These are phyloP conservation scores for Pestalotiopsis sp. DNA, from an alignment of 2,329 filamentous ascomycete genomes.

Conservation along the genomic window DNA sequence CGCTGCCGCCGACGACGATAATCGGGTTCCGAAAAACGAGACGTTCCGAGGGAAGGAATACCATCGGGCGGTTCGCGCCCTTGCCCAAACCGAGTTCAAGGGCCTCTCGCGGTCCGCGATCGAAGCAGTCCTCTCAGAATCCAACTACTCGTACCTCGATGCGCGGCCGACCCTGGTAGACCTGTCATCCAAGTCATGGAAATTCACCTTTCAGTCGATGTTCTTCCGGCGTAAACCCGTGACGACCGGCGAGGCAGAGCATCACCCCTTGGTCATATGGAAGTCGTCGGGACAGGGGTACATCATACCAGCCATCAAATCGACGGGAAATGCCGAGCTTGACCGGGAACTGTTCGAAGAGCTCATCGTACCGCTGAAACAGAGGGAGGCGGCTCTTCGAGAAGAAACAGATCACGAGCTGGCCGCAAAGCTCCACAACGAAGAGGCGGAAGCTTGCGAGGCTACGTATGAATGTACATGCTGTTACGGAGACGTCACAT, in stretches of 20 bases:
- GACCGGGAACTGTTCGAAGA: slow-evolving; percentile 63
- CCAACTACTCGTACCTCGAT: slow-evolving; percentile 77
- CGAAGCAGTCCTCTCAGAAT: slow-evolving; percentile 77
- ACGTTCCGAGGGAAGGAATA: slow-evolving; percentile 70
- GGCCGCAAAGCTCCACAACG: slow-evolving; percentile 56
- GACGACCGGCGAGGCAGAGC: slow-evolving; percentile 55
- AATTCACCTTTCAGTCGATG: slow-evolving; percentile 72
- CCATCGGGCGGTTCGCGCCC: slow-evolving; percentile 66
- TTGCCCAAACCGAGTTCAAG: slow-evolving; percentile 76
- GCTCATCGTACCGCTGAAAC: slow-evolving; percentile 58
- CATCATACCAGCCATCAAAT: slow-evolving; percentile 62
- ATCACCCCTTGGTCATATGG: slow-evolving; percentile 67
- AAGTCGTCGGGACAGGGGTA: slow-evolving; percentile 57
- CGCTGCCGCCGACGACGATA: slow-evolving; percentile 32
- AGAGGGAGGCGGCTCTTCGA: slow-evolving; percentile 42
- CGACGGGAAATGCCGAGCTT: slow-evolving; percentile 67
- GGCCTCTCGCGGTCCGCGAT: slow-evolving; percentile 74
- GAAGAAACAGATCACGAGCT: slow-evolving; percentile 55
- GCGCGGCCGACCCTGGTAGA: slow-evolving; percentile 70
- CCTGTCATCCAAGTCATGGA: slow-evolving; percentile 75
- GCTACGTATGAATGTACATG: slow-evolving; percentile 74
- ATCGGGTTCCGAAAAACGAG: slow-evolving; percentile 58
- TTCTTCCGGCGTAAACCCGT: slow-evolving; percentile 66
- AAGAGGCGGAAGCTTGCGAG: slow-evolving; percentile 60
- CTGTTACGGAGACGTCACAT: slow-evolving; percentile 72